Percentiles rank a stretch among this genome's conserved stretches.
Evolutionary conservation across 305 asterid species (phyloP).

Genomic region (Withania somnifera): DNA sequence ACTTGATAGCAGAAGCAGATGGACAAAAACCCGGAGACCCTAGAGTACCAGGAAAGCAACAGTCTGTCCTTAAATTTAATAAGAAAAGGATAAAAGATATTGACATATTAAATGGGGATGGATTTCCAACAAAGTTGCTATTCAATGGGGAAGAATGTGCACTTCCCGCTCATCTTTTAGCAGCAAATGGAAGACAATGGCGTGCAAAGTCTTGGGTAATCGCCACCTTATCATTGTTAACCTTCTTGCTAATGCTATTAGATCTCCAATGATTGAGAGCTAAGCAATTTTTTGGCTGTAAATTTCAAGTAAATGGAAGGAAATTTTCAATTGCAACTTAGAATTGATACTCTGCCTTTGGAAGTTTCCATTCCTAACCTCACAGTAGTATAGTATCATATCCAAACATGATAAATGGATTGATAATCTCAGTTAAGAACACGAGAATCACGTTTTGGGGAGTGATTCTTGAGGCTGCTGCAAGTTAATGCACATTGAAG

Average conservation of each 20-base stretch:
- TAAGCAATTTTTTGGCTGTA: neutral
- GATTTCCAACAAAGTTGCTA: conserved; percentile 62
- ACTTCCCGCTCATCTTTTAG: conserved; percentile 24
- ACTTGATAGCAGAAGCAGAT: conserved; percentile 32
- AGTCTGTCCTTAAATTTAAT: conserved; percentile 48
- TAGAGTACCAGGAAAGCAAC: conserved; percentile 59
- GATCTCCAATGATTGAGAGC: neutral
- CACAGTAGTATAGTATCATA: neutral
- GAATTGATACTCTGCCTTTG: neutral
- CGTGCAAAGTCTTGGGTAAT: neutral
- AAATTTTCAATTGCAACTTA: neutral
- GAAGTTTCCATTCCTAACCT: neutral
- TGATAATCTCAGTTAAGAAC: neutral
- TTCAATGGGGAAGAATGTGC: conserved; percentile 83
- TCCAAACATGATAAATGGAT: neutral
- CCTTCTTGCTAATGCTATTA: neutral
- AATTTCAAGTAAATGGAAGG: neutral
- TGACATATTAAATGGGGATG: conserved; percentile 39
- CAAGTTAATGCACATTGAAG: neutral
- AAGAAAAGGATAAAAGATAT: conserved; percentile 43
- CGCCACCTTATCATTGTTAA: neutral
- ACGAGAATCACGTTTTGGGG: neutral
- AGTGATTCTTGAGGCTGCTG: neutral
- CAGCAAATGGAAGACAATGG: neutral
- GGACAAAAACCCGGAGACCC: conserved; percentile 55